Evolutionary conservation across 2,329 filamentous ascomycete species (phyloP).

Genomic region (Nothopassalora personata): DNA sequence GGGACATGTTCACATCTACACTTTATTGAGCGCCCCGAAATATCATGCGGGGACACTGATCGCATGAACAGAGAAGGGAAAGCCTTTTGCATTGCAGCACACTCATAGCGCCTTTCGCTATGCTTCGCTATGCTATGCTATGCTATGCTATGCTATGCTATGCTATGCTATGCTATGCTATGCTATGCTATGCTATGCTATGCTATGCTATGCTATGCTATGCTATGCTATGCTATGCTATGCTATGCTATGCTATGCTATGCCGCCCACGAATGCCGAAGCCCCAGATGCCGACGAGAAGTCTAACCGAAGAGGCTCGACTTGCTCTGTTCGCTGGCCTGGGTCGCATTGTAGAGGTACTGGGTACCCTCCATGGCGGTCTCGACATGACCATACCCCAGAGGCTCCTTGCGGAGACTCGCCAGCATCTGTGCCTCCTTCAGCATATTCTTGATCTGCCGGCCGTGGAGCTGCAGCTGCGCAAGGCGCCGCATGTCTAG

Average conservation of each 20-base stretch:
- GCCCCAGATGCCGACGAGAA: not conserved
- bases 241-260: not conserved
- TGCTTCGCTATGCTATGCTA: not conserved
- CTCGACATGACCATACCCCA: slow-evolving; percentile 30
- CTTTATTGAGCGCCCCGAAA: not conserved
- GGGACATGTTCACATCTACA: not conserved
- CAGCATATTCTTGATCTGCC: slow-evolving; percentile 41
- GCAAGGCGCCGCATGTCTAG: slow-evolving; percentile 30
- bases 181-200: not conserved
- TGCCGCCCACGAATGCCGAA: not conserved
- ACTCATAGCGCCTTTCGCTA: not conserved
- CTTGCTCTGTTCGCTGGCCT: not conserved
- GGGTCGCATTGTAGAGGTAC: not conserved
- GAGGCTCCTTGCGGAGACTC: slow-evolving; percentile 18
- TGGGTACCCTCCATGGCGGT: not conserved
- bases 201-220: not conserved
- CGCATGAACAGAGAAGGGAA: no score
- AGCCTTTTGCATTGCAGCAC: not conserved
- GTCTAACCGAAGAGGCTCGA: not conserved
- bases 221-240: not conserved
- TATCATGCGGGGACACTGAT: not conserved
- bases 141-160: not conserved
- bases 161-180: not conserved
- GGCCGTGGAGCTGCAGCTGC: slow-evolving; percentile 34
- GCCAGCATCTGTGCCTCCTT: slow-evolving; percentile 38